Base-by-base conservation (phyloP, 2,329 filamentous ascomycete genomes). In the Verticillium tricorpus region DNA sequence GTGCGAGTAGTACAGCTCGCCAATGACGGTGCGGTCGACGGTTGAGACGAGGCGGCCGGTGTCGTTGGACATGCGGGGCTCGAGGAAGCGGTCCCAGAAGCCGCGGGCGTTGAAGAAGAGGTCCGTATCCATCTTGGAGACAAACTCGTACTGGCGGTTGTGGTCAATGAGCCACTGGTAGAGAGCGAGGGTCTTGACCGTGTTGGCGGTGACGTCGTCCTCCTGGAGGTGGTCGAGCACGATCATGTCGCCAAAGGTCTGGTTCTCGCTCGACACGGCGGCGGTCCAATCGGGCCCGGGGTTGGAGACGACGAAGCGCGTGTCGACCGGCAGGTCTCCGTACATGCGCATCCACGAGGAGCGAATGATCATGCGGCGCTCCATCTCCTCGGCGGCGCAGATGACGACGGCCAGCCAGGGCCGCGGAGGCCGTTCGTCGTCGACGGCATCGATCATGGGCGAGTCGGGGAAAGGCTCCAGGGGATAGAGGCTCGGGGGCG, bases 91-190 rank as follows among this genome's bases (percentile, higher is more conserved):
- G 25, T 73, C 65, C 69, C 69, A 74, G 65, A 74, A 73, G 0
- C 63, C 69, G 32, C 68, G 67, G 2, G 71, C 70, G 52, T 74
- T 72, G 60, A 74, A 59, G 66, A 68, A 74, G 9, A 71, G 58
- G 61, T 74, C 72, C 0, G 71, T 72, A 52, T 74, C 72, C 54
- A 74, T 63, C 63, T 74, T 74, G 35, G 71, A 69, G 17, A 74
- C 69, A 52, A 70, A 74, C 40, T 71, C 68, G 65, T 73, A 74
- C 3, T 54, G 61, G 4, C 55, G 58, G 15, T 66, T 63, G 7
- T 63, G 59, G 5, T 60, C 55, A n/a, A 70, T 62, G 22, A 74
- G 69, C 67, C 69, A 72, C 60, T 71, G 69, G 65, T 70, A 72
- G 6, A 74, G 67, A 63, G 74, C 72, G 15, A 74, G 65, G 4